Percentiles rank a stretch among this genome's conserved stretches.
Conservation (phyloP, 2,329 filamentous ascomycete genomes). For the Neurospora sp. region DNA sequence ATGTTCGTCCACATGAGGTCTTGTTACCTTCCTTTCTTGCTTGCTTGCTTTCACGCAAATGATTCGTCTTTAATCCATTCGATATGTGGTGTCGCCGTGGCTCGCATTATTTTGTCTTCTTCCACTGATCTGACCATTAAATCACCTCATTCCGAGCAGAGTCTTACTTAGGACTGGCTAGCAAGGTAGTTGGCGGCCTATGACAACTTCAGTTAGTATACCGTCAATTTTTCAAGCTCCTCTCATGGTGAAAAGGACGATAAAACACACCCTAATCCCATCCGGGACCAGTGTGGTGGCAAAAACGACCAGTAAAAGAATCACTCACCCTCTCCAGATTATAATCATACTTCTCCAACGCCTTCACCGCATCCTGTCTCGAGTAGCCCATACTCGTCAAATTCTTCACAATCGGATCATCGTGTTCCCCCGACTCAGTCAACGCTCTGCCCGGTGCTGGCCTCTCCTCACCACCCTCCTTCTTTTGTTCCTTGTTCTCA, state of each 20-base stretch:
- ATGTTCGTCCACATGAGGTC: background rate
- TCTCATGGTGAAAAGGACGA: background rate
- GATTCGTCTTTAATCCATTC: background rate
- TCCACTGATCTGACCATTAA: background rate
- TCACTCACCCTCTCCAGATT: constrained; percentile 80
- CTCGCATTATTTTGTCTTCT: background rate
- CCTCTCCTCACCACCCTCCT: constrained; percentile 13
- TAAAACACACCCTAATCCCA: background rate
- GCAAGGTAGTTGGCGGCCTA: constrained; percentile 48
- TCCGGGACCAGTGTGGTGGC: background rate
- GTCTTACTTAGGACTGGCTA: constrained; percentile 36
- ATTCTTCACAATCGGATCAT: constrained; percentile 85
- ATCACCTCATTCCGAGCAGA: background rate
- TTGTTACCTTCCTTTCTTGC: background rate
- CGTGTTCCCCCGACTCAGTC: constrained; percentile 66
- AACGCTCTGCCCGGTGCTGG: constrained; percentile 51
- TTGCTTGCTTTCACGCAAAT: background rate
- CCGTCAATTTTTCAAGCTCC: background rate
- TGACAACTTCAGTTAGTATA: constrained; percentile 9
- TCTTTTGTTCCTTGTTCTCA: constrained; percentile 5
- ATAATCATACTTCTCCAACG: constrained; percentile 91
- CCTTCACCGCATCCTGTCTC: constrained; percentile 61
- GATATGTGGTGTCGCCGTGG: background rate
- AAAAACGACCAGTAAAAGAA: background rate
- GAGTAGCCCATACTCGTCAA: constrained; percentile 84